These are phyloP conservation scores for Dicorynia guianensis DNA, from an alignment of 306 rosid genomes.

Conservation along the genomic window DNA sequence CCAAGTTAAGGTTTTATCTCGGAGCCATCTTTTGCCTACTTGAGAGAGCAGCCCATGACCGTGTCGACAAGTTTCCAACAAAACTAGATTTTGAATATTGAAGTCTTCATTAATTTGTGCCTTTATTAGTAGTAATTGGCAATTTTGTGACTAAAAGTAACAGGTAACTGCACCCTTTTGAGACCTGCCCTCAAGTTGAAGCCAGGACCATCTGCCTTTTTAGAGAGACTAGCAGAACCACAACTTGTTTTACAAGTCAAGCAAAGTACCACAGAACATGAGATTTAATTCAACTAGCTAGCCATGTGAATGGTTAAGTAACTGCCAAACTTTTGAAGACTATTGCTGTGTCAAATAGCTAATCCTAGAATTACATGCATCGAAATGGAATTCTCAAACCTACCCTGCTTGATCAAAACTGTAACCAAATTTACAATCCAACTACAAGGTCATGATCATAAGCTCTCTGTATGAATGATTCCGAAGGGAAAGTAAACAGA, in stretches of 20 bases:
- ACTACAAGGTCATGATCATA: background rate
- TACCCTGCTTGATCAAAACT: background rate
- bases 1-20: background rate
- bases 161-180: constrained; percentile 19
- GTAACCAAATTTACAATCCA: background rate
- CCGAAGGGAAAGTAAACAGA: background rate
- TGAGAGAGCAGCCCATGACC: background rate
- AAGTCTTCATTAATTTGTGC: no score
- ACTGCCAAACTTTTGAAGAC: background rate
- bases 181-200: constrained; percentile 41
- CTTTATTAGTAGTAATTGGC: no score
- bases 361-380: background rate
- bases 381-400: background rate
- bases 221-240: constrained; percentile 33
- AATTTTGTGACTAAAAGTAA: background rate
- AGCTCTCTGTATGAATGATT: background rate
- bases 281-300: constrained; percentile 35
- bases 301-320: constrained; percentile 42
- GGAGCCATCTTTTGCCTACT: background rate
- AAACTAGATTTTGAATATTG: no score
- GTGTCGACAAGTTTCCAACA: background rate
- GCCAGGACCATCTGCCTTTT: constrained; percentile 37
- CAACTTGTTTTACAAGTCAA: constrained; percentile 44
- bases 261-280: constrained; percentile 34
- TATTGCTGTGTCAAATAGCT: background rate